These are phyloP conservation scores for Elsinoe batatas DNA, from an alignment of 2,329 filamentous ascomycete genomes.

Conservation along the genomic window DNA sequence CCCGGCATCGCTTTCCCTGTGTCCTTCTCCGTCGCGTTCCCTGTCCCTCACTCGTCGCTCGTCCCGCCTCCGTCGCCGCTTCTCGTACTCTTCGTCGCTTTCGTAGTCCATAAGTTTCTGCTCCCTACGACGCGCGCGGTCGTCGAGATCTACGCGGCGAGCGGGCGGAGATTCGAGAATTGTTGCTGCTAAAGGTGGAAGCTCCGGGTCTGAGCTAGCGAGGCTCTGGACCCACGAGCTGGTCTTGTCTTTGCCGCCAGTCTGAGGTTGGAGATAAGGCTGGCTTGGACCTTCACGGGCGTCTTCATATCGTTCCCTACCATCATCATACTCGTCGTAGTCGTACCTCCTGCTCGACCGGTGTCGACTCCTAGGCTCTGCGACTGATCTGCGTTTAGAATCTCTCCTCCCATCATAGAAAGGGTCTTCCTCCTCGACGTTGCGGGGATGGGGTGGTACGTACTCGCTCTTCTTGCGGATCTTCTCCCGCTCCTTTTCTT, in stretches of 20 bases:
- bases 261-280: neutral
- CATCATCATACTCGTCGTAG: slow-evolving; percentile 20
- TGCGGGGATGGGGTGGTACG: slow-evolving; percentile 1
- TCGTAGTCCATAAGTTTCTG: slow-evolving; percentile 11
- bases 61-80: slow-evolving; percentile 14
- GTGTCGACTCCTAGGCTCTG: slow-evolving; percentile 7
- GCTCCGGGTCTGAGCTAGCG: slow-evolving; percentile 37
- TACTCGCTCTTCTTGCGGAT: slow-evolving; percentile 11
- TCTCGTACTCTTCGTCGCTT: slow-evolving; percentile 10
- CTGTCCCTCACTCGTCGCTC: slow-evolving; percentile 16
- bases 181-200: slow-evolving; percentile 36
- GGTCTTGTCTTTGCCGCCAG: slow-evolving; percentile 31
- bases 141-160: slow-evolving; percentile 19
- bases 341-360: slow-evolving; percentile 12
- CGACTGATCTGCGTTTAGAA: slow-evolving; percentile 14
- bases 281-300: slow-evolving; percentile 21
- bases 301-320: neutral
- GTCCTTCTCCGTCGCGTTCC: slow-evolving; percentile 19
- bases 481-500: slow-evolving; percentile 8
- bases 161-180: slow-evolving; percentile 31
- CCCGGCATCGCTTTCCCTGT: slow-evolving; percentile 24
- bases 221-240: slow-evolving; percentile 40
- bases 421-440: neutral
- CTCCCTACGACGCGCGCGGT: slow-evolving; percentile 17
- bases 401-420: slow-evolving; percentile 2